Conservation (phyloP, 2,329 filamentous ascomycete genomes). For the Exophiala calicioides region DNA sequence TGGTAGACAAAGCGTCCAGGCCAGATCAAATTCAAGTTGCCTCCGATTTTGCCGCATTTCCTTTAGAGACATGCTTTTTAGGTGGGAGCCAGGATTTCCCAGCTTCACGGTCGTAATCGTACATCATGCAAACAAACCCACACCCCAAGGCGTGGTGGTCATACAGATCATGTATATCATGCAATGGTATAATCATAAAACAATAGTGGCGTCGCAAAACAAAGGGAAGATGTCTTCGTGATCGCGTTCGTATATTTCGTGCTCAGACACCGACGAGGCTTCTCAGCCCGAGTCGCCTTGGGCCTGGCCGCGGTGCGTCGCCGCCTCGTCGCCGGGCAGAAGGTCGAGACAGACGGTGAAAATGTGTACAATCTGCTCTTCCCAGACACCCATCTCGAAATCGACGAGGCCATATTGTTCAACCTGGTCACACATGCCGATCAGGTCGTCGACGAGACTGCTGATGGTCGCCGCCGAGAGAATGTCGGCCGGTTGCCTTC, state of each 20-base stretch:
- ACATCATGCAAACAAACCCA: constrained; percentile 21
- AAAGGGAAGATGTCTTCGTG: constrained; percentile 19
- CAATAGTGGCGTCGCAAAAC: constrained; percentile 15
- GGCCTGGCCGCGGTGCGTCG: constrained; percentile 1
- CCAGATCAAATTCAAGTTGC: neutral
- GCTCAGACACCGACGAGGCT: neutral
- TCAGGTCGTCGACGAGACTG: constrained; percentile 78
- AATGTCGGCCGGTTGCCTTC: constrained; percentile 59
- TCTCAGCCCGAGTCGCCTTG: constrained; percentile 7
- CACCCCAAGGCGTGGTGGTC: constrained; percentile 21
- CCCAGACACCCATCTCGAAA: constrained; percentile 95
- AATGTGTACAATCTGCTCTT: constrained; percentile 77
- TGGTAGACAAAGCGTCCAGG: neutral
- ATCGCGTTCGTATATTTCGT: constrained; percentile 16
- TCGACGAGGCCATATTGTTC: constrained; percentile 94
- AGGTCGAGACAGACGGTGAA: constrained; percentile 24
- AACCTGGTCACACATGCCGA: constrained; percentile 79
- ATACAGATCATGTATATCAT: constrained; percentile 29
- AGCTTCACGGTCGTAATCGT: constrained; percentile 20
- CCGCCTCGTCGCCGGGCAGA: constrained; percentile 11
- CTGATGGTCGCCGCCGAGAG: constrained; percentile 70
- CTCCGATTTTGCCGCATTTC: constrained; percentile 3
- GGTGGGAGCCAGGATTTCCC: constrained; percentile 10
- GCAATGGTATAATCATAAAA: constrained; percentile 21
- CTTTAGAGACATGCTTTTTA: constrained; percentile 18